Conservation (phyloP, 805 yeast species). For the Kluyveromyces aestuarii region DNA sequence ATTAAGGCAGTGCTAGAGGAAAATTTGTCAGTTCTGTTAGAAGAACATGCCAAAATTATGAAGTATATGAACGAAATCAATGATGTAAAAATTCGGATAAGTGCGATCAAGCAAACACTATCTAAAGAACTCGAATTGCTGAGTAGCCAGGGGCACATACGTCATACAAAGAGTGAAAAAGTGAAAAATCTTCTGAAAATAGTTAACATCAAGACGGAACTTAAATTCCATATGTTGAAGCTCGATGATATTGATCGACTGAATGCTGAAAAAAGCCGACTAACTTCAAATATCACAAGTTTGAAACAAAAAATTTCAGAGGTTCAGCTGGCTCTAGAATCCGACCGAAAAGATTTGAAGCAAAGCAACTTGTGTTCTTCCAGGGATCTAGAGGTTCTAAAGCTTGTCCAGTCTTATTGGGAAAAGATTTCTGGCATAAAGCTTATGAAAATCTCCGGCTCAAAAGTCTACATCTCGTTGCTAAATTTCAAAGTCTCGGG, state of each 20-base stretch:
- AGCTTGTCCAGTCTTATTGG: conserved; percentile 5
- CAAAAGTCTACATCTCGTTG: conserved; percentile 5
- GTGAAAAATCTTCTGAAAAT: conserved; percentile 4
- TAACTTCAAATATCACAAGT: neutral
- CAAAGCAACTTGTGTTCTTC: conserved; percentile 5
- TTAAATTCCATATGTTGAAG: conserved; percentile 1
- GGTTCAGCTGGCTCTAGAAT: conserved; percentile 7
- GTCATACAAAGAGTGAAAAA: neutral
- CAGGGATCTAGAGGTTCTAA: conserved; percentile 8
- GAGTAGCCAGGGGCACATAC: conserved; percentile 2
- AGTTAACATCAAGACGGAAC: conserved; percentile 3
- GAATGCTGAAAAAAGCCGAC: neutral
- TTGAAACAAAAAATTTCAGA: neutral
- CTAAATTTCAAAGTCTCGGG: neutral
- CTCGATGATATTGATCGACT: conserved; percentile 1
- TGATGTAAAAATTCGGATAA: conserved; percentile 7
- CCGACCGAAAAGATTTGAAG: conserved; percentile 4
- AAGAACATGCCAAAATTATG: conserved; percentile 17
- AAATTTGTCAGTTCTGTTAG: conserved; percentile 16
- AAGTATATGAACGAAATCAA: conserved; percentile 7
- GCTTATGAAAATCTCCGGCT: conserved; percentile 6
- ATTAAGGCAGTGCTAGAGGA: conserved; percentile 29
- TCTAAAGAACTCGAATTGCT: conserved; percentile 15
- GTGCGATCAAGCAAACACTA: conserved; percentile 11
- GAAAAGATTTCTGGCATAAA: conserved; percentile 12